Evolutionary conservation across 441 rosid genomes (phyloP).

Genomic region (Lepidium campestre): DNA sequence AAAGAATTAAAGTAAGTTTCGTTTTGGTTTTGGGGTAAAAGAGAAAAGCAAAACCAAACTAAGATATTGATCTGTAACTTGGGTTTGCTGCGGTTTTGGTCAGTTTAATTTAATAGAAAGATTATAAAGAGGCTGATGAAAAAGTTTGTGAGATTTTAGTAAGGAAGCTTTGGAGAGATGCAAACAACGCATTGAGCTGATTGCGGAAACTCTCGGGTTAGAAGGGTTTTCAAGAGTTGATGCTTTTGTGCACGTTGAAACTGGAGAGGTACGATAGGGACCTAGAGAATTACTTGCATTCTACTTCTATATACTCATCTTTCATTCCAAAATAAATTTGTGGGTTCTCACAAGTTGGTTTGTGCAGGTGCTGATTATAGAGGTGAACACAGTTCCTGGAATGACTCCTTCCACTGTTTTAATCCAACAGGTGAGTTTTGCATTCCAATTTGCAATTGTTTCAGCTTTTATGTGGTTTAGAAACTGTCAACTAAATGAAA

Average conservation of each 20-base stretch:
- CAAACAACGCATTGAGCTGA: constrained; percentile 69
- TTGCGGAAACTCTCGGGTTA: constrained; percentile 64
- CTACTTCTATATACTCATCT: not conserved
- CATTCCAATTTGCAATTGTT: not conserved
- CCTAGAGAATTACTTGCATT: not conserved
- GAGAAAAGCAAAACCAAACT: not conserved
- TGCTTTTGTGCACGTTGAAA: constrained; percentile 85
- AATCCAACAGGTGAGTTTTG: constrained; percentile 74
- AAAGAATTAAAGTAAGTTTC: not conserved
- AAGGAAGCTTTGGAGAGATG: constrained; percentile 59
- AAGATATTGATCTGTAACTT: not conserved
- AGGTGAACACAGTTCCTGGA: constrained; percentile 93
- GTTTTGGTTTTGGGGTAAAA: not conserved
- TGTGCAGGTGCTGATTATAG: constrained; percentile 74
- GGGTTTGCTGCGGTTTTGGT: not conserved
- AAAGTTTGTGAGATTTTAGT: constrained; percentile 34
- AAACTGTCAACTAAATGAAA: not conserved
- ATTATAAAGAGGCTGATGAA: not conserved
- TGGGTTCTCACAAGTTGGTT: constrained; percentile 6
- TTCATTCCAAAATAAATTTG: not conserved
- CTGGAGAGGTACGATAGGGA: constrained; percentile 69
- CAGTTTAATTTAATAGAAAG: not conserved
- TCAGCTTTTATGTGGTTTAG: not conserved
- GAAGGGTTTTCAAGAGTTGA: constrained; percentile 94
- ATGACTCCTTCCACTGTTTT: constrained; percentile 95